Percentiles rank a stretch among this genome's conserved stretches.
Evolutionary conservation across 1,284 basidiomycete genomes (phyloP).

Genomic region (Fomitopsis pinicola): DNA sequence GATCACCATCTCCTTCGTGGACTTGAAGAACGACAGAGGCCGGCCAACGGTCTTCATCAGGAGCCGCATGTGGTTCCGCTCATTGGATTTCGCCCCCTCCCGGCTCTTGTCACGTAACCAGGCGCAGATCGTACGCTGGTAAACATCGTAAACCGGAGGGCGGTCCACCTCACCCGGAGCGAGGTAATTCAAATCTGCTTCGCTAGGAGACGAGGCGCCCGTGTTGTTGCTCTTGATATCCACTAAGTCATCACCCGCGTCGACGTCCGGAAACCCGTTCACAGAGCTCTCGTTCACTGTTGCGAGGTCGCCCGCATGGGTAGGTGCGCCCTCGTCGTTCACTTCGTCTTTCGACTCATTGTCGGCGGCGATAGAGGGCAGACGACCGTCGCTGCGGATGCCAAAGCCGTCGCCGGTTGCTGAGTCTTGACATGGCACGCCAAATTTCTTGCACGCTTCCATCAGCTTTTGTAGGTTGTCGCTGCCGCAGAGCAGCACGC

Average conservation of each 20-base stretch:
- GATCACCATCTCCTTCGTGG: not conserved
- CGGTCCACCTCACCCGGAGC: not conserved
- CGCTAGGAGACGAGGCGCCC: too few relatives aligned
- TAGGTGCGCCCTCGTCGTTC: not conserved
- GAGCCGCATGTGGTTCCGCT: not conserved
- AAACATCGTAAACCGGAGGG: not conserved
- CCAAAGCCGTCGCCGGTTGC: too few relatives aligned
- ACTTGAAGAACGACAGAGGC: not conserved
- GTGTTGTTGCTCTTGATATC: not conserved
- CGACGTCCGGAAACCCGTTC: not conserved
- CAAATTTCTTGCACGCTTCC: not conserved
- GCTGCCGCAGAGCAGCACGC: not conserved
- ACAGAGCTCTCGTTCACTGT: not conserved
- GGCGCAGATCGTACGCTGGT: not conserved
- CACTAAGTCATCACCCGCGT: too few relatives aligned
- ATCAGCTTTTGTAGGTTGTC: not conserved
- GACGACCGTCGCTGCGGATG: too few relatives aligned
- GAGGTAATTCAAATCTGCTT: not conserved
- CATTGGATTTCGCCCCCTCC: not conserved
- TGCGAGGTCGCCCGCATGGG: not conserved
- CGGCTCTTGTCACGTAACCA: not conserved
- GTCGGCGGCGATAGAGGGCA: too few relatives aligned
- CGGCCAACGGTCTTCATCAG: not conserved
- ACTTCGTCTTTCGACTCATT: not conserved
- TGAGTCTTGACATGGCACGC: not conserved